A percentile compares a stretch with the other conserved stretches of the same genome.
Conservation (phyloP, 2,329 filamentous ascomycete genomes). For the Ophiostoma angusticollis region DNA sequence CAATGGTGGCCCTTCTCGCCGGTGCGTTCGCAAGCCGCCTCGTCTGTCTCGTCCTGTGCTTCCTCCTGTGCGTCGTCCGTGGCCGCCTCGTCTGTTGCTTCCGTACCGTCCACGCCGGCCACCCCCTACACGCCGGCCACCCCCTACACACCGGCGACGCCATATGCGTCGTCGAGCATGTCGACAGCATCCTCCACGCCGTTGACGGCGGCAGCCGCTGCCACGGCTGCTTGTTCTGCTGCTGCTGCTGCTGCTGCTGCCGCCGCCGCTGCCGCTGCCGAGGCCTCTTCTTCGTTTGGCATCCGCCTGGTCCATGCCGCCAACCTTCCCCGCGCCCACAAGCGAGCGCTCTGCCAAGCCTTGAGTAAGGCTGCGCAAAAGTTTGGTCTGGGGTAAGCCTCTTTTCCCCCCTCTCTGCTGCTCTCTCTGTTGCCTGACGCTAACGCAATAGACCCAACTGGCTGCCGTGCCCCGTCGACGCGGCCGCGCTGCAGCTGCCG, state of each 20-base stretch:
- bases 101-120: slow-evolving; percentile 11
- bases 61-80: slow-evolving; percentile 17
- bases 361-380: slow-evolving; percentile 41
- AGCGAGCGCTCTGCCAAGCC: slow-evolving; percentile 33
- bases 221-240: slow-evolving; percentile 16
- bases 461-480: slow-evolving; percentile 31
- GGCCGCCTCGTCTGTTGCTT: slow-evolving; percentile 14
- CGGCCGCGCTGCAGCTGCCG: slow-evolving; percentile 32
- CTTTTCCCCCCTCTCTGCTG: slow-evolving; percentile 1
- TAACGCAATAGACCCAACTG: slow-evolving; percentile 24
- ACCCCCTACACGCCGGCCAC: slow-evolving; percentile 29
- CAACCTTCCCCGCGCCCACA: slow-evolving; percentile 32
- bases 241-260: neutral
- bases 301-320: slow-evolving; percentile 38
- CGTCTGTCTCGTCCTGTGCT: slow-evolving; percentile 15
- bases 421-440: neutral
- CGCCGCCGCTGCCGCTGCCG: slow-evolving; percentile 5
- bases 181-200: slow-evolving; percentile 12
- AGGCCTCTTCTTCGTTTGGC: slow-evolving; percentile 24
- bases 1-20: slow-evolving; percentile 3
- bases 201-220: slow-evolving; percentile 12
- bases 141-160: slow-evolving; percentile 26
- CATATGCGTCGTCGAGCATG: slow-evolving; percentile 8
- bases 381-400: slow-evolving; percentile 28
- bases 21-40: slow-evolving; percentile 16